Base-by-base conservation (phyloP, 495 filamentous ascomycete genomes). In the Penicillium subrubescens region DNA sequence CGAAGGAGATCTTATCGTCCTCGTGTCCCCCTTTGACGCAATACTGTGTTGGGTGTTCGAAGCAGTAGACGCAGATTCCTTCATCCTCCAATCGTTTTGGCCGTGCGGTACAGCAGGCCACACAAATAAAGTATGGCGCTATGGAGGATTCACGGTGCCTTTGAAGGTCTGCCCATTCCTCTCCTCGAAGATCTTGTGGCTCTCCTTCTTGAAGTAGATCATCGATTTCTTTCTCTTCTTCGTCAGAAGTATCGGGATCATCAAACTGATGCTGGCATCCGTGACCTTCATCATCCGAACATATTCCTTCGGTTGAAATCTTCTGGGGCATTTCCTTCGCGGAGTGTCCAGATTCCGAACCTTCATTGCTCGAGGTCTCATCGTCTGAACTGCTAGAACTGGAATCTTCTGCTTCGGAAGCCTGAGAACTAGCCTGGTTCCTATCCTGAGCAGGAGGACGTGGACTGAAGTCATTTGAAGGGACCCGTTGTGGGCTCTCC, bases 31-130 rank as follows among this genome's bases (percentile, higher is more conserved):
- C 62, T 29, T 23, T 5, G 8, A 57, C 19, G 51, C 63, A 65
- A n/a, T 39, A 65, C 25, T 61, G 51, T 14, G 35, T 21, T 2
- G 27, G 51, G 19, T 33, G 14, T 7, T 60, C 41, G 1, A 65
- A 21, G 43, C 63, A 65, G 52, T 65, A 65, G 5, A 61, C 33
- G 12, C 63, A 65, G 44, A 48, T 48, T 3, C 44, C 44, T 4
- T 3, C 2, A 23, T 48, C 44, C 2, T 12, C 44, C n/a, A 48
- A 5, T 12, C 44, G 19, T 10, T 2, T 52, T 17, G 48, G 48
- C 25, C 48, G 19, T 25, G 27, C 11, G 17, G 15, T 31, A 8
- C 3, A 2, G n/a, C 48, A 52, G 25, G 23, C 12, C n/a, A 52
- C 5, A 12, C 48, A 52, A n/a, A 31, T 52, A 8, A 52, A 52